Base-by-base conservation (phyloP, 2,329 filamentous ascomycete species). In the Elsinoe necatrix region DNA sequence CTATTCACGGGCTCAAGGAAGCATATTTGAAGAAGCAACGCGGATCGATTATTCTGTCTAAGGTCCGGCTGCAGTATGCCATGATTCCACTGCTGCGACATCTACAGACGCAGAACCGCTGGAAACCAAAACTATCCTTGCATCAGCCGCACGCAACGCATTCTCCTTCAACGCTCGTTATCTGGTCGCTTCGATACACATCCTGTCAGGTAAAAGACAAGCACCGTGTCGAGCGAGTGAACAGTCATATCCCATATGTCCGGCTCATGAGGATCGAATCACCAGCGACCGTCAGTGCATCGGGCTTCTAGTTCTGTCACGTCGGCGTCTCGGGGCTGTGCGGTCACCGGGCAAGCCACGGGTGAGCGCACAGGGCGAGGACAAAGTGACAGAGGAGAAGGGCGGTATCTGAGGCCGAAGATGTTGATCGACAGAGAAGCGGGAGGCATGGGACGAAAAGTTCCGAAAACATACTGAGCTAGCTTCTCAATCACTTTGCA, bases 381-480 rank as follows among this genome's bases (percentile, higher is more conserved):
- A 68, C 63, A 64, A 64, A 59, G 61, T 58, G 58, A 60, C 60
- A 57, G 55, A 58, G 63, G 63, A 63, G 64, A 63, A 58, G 63
- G 63, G 66, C 64, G 65, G 64, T 66, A 64, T 66, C 63, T 61
- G 66, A 66, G 69, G 66, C 66, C 66, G 66, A 61, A 60, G 68
- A 61, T 69, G 67, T 62, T 65, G 67, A 61, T 61, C 52, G 57
- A 61, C 60, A 69, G 72, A 72, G 74, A 69, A 67, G 63, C 73
- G 64, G 75, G 73, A 71, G 71, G 72, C 66, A 69, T 62, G 67
- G 69, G 68, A 67, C 65, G 57, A 59, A 31, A 52, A 66, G 66
- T 65, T 48, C 64, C 63, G 63, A 60, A 56, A 9, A 66, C 63
- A 65, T 61, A 45, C 54, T 56, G 54, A 41, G 27, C 54, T 56